Conservation (phyloP, 495 filamentous ascomycete genomes). For the Hamigera avellanea region DNA sequence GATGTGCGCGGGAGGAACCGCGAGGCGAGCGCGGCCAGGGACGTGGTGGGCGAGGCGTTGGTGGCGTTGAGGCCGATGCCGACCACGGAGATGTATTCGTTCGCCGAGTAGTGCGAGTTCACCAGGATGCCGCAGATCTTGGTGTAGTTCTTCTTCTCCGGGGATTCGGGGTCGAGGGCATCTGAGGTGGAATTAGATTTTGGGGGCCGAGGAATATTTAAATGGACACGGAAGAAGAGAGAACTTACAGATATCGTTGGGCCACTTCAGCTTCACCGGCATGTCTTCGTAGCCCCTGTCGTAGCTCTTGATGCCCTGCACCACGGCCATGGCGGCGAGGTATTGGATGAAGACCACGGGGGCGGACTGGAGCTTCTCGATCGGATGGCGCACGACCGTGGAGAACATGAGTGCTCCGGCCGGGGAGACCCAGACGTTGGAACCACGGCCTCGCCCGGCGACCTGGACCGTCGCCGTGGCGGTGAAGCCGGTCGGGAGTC, state of each 20-base stretch:
- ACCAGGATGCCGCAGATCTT: conserved; percentile 94
- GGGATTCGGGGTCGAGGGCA: conserved; percentile 57
- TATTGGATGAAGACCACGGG: conserved; percentile 95
- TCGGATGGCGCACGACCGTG: conserved; percentile 69
- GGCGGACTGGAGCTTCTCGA: conserved; percentile 54
- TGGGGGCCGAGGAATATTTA: neutral
- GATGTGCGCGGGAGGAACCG: conserved; percentile 24
- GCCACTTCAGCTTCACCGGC: conserved; percentile 90
- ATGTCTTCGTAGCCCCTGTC: conserved; percentile 59
- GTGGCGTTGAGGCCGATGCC: conserved; percentile 85
- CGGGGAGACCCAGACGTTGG: conserved; percentile 92
- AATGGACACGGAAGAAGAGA: neutral
- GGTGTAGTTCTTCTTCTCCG: conserved; percentile 51
- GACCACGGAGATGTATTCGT: conserved; percentile 75
- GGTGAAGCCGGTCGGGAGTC: conserved; percentile 72
- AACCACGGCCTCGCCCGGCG: conserved; percentile 81
- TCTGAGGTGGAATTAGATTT: conserved; percentile 30
- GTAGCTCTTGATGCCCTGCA: conserved; percentile 75
- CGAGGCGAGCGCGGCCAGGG: conserved; percentile 57
- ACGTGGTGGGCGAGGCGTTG: conserved; percentile 80
- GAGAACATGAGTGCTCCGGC: conserved; percentile 79
- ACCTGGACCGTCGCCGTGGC: conserved; percentile 87
- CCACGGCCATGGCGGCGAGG: conserved; percentile 78
- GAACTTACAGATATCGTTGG: conserved; percentile 73
- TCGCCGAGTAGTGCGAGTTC: conserved; percentile 69